These are phyloP conservation scores for Hypoxylon sp. DNA, from an alignment of 2,329 filamentous ascomycete genomes.

Conservation along the genomic window DNA sequence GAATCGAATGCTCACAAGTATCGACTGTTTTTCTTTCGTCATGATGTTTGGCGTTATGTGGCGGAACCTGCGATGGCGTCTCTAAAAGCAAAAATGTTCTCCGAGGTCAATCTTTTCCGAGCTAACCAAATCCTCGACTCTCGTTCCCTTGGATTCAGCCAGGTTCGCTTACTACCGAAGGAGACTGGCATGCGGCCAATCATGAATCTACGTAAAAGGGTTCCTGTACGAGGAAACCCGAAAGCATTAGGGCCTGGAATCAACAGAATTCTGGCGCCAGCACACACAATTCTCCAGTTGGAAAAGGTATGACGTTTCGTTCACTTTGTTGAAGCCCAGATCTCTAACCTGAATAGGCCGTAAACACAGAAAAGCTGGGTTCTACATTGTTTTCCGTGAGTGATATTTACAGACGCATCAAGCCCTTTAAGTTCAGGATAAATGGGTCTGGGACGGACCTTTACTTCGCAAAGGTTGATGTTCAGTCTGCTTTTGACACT, in stretches of 20 bases:
- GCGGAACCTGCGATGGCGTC: constrained; percentile 78
- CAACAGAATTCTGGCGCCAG: constrained; percentile 74
- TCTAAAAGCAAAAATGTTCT: constrained; percentile 81
- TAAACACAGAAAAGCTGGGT: constrained; percentile 75
- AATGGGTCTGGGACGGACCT: constrained; percentile 62
- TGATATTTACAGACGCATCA: constrained; percentile 83
- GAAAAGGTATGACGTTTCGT: constrained; percentile 72
- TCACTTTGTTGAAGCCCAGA: not conserved
- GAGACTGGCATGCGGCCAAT: constrained; percentile 82
- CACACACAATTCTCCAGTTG: constrained; percentile 82
- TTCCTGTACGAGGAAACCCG: constrained; percentile 62
- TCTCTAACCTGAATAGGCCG: constrained; percentile 54
- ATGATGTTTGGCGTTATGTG: constrained; percentile 88
- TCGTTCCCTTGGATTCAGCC: constrained; percentile 80
- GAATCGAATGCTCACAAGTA: constrained; percentile 87
- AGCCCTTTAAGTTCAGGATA: constrained; percentile 73
- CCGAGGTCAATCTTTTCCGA: constrained; percentile 75
- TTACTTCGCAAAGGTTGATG: constrained; percentile 94
- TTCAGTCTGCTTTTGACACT: constrained; percentile 93
- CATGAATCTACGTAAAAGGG: constrained; percentile 82
- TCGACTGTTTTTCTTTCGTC: constrained; percentile 91
- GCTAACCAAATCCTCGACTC: constrained; percentile 72
- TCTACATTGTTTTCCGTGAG: constrained; percentile 85
- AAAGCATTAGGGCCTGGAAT: constrained; percentile 60
- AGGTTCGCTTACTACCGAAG: constrained; percentile 88